Conservation (phyloP, 140 eudicot species). For the Flaveria floridana region DNA sequence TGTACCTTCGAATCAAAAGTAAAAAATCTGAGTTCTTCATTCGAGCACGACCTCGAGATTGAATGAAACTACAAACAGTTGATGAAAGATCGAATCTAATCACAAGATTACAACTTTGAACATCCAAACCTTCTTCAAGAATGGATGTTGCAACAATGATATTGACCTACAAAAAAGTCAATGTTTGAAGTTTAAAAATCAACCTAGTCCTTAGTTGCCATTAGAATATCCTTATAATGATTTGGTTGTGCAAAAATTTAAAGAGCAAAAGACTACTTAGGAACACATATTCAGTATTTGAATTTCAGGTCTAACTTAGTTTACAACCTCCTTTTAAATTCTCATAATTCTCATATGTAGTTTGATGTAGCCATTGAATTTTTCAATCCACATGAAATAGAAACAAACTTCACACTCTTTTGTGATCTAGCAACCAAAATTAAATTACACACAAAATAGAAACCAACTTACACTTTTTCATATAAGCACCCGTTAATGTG, state of each 20-base stretch:
- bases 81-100: slow-evolving; percentile 74
- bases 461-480: neutral
- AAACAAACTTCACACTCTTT: neutral
- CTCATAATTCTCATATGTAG: neutral
- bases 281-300: neutral
- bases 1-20: slow-evolving; percentile 60
- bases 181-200: neutral
- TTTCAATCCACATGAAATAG: neutral
- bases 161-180: slow-evolving; percentile 46
- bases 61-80: slow-evolving; percentile 85
- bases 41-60: slow-evolving; percentile 96
- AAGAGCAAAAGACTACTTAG: neutral
- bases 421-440: neutral
- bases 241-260: neutral
- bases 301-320: too few species aligned
- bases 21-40: slow-evolving; percentile 76
- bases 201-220: neutral
- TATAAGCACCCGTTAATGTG: neutral
- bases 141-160: slow-evolving; percentile 84
- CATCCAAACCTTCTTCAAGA: slow-evolving; percentile 96
- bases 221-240: neutral
- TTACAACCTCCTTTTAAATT: too few species aligned
- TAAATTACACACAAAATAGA: neutral
- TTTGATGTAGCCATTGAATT: neutral
- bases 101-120: slow-evolving; percentile 91